Evolutionary conservation across 495 filamentous ascomycete species (phyloP).

Genomic region (Tuber calosporum): DNA sequence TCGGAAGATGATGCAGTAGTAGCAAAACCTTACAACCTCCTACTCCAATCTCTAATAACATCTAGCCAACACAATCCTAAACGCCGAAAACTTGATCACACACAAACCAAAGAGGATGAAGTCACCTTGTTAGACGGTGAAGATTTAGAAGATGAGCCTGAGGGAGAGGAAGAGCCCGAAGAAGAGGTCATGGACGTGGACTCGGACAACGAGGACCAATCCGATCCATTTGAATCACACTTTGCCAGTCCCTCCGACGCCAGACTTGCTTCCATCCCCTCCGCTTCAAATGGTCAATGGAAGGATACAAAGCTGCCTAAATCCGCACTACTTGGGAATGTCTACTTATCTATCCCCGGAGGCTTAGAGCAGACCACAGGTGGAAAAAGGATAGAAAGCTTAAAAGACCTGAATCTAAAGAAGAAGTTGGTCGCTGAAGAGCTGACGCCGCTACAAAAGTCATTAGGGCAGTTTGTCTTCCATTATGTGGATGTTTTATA

Average conservation of each 20-base stretch:
- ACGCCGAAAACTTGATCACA: slow-evolving; percentile 39
- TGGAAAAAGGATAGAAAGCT: slow-evolving; percentile 24
- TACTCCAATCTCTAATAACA: slow-evolving; percentile 43
- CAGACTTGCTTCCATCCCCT: slow-evolving; percentile 51
- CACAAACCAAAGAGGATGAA: slow-evolving; percentile 26
- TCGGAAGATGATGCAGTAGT: slow-evolving; percentile 29
- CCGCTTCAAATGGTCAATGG: slow-evolving; percentile 55
- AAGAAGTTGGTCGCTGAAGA: slow-evolving; percentile 46
- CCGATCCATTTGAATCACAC: slow-evolving; percentile 74
- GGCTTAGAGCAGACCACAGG: slow-evolving; percentile 8
- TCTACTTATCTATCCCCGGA: slow-evolving; percentile 29
- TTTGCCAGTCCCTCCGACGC: slow-evolving; percentile 59
- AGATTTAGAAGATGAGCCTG: slow-evolving; percentile 38
- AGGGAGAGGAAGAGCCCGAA: slow-evolving; percentile 42
- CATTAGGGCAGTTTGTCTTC: slow-evolving; percentile 56
- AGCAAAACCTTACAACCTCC: slow-evolving; percentile 44
- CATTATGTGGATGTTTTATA: slow-evolving; percentile 76
- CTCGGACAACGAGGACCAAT: slow-evolving; percentile 50
- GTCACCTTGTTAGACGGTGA: slow-evolving; percentile 19
- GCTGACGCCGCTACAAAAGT: slow-evolving; percentile 35
- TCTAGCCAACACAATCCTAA: slow-evolving; percentile 42
- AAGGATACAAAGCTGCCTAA: slow-evolving; percentile 45
- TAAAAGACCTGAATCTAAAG: slow-evolving; percentile 55
- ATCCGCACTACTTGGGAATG: slow-evolving; percentile 45
- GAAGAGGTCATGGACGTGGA: slow-evolving; percentile 27